Evolutionary conservation across 306 rosid species (phyloP), one percentile per base, ranked within the genome.

Genomic region (Begonia peltatifolia): DNA sequence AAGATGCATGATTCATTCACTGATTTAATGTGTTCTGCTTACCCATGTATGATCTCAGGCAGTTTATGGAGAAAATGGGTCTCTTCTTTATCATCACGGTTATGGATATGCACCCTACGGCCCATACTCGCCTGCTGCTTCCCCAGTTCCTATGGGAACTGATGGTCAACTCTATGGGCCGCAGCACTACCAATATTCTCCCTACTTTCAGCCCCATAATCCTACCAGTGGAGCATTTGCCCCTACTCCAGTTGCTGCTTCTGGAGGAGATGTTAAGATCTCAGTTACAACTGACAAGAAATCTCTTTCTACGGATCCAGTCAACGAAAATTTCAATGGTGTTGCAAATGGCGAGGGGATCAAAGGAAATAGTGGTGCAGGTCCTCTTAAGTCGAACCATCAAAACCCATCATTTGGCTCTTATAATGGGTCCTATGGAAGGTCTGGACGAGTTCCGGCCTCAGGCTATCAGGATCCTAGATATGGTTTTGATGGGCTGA

Each of bases 111-210:
- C 87, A 6, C 88, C 92, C 0, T 90, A 86, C 53, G 79, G 78
- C 14, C 85, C 97, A 22, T 90, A 86, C 60, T 83, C 99, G 3
- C 99, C 99, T 9, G 94, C 99, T 11, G 76, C 80, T 10, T 85
- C 99, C 10, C 94, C 99, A 8, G 95, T 79, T 49, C 99, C 99
- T n/a, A 63, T 90, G 92, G 88, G 84, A 57, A 80, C 83, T 57
- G 99, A 90, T 57, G 99, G 95, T 47, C 99, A 86, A 65, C 66
- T 90, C 57, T 90, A 90, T 62, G 99, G 92, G 12, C 87, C 92
- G 51, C 99, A 86, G 67, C 95, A 86, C 55, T 90, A 90, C 71
- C 99, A 90, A 67, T 90, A 90, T 53, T 94, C 94, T 50, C 94
- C 92, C 4, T 90, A 80, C 73, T 90, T 80, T 57, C 99, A 83